Evolutionary conservation across 2,329 filamentous ascomycete species (phyloP).

Genomic region (Hypoxylon rubiginosum): DNA sequence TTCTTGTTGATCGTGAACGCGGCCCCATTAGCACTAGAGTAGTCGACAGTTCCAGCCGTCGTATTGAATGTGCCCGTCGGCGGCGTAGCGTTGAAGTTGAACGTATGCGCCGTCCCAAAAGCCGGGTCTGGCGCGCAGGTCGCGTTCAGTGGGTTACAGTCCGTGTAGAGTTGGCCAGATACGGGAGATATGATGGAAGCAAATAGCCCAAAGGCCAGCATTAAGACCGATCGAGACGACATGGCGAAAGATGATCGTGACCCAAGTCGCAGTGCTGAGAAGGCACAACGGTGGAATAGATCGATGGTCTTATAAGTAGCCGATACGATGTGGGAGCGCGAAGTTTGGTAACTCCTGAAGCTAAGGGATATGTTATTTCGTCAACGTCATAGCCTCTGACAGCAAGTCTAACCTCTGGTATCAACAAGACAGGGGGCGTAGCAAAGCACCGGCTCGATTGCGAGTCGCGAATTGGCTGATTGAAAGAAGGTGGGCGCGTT

Average conservation of each 20-base stretch:
- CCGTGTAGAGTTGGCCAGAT: conserved; percentile 79
- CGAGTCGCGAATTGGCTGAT: background rate
- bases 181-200: conserved; percentile 58
- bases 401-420: conserved; percentile 4
- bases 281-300: conserved; percentile 1
- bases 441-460: background rate
- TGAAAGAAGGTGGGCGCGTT: background rate
- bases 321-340: background rate
- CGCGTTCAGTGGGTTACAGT: conserved; percentile 81
- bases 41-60: conserved; percentile 74
- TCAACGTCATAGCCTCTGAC: conserved; percentile 31
- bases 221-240: conserved; percentile 30
- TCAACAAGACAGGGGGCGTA: background rate
- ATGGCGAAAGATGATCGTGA: conserved; percentile 29
- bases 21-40: conserved; percentile 72
- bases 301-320: background rate
- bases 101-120: conserved; percentile 73
- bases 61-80: conserved; percentile 75
- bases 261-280: background rate
- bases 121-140: conserved; percentile 80
- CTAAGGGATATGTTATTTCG: conserved; percentile 9
- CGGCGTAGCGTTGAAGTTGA: conserved; percentile 74
- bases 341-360: conserved; percentile 7
- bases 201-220: conserved; percentile 56
- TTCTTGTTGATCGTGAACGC: conserved; percentile 78